Evolutionary conservation across 495 filamentous ascomycete species (phyloP).

Genomic region (Podospora bellae-mahoneyi): DNA sequence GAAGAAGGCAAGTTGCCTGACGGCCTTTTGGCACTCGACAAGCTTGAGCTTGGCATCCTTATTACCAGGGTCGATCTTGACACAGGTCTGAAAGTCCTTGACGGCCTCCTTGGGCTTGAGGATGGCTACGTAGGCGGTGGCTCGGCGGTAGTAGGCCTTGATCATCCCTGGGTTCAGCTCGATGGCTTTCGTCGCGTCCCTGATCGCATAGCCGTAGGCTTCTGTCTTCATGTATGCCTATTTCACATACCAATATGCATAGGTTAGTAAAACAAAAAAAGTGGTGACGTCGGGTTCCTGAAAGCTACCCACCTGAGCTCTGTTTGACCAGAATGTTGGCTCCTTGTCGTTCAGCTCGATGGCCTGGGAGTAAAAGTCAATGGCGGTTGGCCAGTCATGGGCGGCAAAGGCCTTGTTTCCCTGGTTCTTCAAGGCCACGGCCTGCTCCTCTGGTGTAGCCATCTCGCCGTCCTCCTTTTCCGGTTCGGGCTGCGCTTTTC

Average conservation of each 20-base stretch:
- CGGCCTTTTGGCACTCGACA: constrained; percentile 87
- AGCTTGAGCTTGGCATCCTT: constrained; percentile 87
- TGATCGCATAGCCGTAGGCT: constrained; percentile 85
- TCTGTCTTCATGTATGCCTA: constrained; percentile 95
- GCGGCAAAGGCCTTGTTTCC: constrained; percentile 88
- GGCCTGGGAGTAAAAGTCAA: constrained; percentile 84
- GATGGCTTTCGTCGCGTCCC: constrained; percentile 90
- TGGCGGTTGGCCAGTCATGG: constrained; percentile 82
- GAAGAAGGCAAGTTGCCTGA: constrained; percentile 84
- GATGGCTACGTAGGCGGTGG: constrained; percentile 85
- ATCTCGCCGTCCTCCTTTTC: constrained; percentile 20
- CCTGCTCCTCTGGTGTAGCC: constrained; percentile 51
- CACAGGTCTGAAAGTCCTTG: constrained; percentile 87
- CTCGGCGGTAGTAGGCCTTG: constrained; percentile 95
- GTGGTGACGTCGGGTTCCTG: constrained; percentile 8
- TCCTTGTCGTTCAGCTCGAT: constrained; percentile 83
- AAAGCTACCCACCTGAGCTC: constrained; percentile 71
- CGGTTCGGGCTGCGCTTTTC: constrained; percentile 21
- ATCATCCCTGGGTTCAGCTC: constrained; percentile 83
- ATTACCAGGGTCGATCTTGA: constrained; percentile 80
- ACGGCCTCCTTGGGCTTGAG: constrained; percentile 80
- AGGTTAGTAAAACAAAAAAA: not conserved
- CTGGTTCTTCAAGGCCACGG: constrained; percentile 80
- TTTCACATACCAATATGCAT: too few relatives aligned
- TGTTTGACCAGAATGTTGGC: constrained; percentile 87